phyloP scores from a whole-genome alignment of 805 yeast genomes.

The Danielozyma ontarioensis region DNA sequence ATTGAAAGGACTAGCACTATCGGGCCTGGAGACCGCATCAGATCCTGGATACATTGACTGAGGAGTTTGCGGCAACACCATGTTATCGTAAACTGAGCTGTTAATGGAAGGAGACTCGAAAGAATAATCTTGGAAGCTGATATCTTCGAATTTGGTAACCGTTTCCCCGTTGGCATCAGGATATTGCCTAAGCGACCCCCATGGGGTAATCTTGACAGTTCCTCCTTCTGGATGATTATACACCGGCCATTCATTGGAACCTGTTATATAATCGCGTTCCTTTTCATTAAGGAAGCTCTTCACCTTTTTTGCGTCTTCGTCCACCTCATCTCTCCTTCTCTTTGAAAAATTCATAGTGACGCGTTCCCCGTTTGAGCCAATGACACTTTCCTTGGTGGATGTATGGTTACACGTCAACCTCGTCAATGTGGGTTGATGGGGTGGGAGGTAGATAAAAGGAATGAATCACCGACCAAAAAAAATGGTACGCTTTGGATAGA shows the following conservation, averaged over 20 bases:
- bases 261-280: slow-evolving; percentile 5
- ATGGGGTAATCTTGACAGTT: slow-evolving; percentile 53
- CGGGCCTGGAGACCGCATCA: not conserved
- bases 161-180: slow-evolving; percentile 40
- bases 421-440: slow-evolving; percentile 1
- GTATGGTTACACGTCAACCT: too few relatives aligned
- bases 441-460: slow-evolving; percentile 1
- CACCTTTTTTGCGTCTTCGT: slow-evolving; percentile 15
- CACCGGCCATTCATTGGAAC: slow-evolving; percentile 45
- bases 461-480: not conserved
- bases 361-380: not conserved
- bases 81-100: not conserved
- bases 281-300: slow-evolving; percentile 13
- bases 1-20: not conserved
- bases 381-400: too few relatives aligned
- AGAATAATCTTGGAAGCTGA: slow-evolving; percentile 16
- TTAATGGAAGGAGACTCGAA: slow-evolving; percentile 5
- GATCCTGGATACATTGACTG: not conserved
- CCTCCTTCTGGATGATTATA: slow-evolving; percentile 63
- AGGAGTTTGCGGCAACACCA: not conserved
- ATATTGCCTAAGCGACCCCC: slow-evolving; percentile 52
- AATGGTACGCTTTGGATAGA: slow-evolving; percentile 1
- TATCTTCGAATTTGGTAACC: slow-evolving; percentile 46
- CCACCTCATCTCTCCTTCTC: slow-evolving; percentile 19
- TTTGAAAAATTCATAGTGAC: slow-evolving; percentile 10